Base-by-base conservation (phyloP, 1,139 yeast genomes). In the Yamadazyma membranifaciens region DNA sequence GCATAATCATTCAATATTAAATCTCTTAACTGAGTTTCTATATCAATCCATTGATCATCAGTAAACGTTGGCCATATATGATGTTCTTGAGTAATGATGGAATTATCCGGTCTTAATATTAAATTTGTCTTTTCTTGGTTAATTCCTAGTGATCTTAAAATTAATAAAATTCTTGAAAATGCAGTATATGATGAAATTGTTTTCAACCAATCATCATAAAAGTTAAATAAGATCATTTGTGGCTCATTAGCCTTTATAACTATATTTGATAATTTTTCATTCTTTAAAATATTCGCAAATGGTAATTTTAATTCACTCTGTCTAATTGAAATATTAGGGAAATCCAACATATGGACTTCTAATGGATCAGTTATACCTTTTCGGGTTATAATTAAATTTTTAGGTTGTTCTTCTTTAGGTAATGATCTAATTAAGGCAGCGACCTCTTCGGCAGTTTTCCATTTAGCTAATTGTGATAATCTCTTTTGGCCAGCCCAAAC, bases 381-480 rank as follows among this genome's bases (percentile, higher is more conserved):
- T 52, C 98, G 73, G 0, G 97, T 86, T 9, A 87, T 91, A 57
- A 92, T 87, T 44, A 94, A 69, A 60, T 91, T 96, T 54, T 85
- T 85, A 2, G 98, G 98, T 56, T 91, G 97, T 60, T 92, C 97
- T 57, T 92, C 97, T 42, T 80, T 75, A 1, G 98, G 98, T 44
- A 92, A 65, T 0, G 98, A 87, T 37, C 97, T 74, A 20, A 92
- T 77, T 48, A 92, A 69, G 0, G 96, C 96, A 9, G 96, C 92
- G 20, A 89, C 95, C 64, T 92, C 98, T 63, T 94, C 99, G 0
- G 98, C 98, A 1, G 98, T 84, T 60, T 92, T 92, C 98, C 98
- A 94, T 59, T 92, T 92, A 0, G 98, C 94, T 47, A 94, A 69
- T 59, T 92, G 98, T 24, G 95, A 87, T 50, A 92, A 72, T 54